Evolutionary conservation across 306 rosid genomes (phyloP).

Genomic region (Quercus dentata): DNA sequence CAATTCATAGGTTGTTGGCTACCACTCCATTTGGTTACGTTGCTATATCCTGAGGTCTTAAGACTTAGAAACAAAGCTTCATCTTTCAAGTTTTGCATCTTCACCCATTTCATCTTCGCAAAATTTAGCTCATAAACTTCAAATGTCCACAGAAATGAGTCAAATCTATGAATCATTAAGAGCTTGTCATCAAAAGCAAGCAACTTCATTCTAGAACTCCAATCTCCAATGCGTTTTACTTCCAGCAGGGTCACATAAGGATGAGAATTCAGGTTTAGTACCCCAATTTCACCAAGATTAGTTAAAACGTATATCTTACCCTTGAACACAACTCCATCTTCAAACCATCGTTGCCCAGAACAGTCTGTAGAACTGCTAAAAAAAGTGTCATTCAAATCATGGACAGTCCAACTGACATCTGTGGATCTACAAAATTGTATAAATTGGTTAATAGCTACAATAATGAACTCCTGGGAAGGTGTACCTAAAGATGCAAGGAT

Average conservation of each 20-base stretch:
- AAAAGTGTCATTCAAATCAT: neutral
- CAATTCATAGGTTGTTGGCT: neutral
- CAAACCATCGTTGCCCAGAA: neutral
- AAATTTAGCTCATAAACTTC: neutral
- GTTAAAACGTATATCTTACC: neutral
- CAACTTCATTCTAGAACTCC: neutral
- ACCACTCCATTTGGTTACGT: neutral
- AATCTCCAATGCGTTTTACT: neutral
- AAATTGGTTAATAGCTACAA: neutral
- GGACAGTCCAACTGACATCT: neutral
- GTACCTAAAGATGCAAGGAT: neutral
- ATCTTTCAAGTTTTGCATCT: neutral
- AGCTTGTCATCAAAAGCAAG: neutral
- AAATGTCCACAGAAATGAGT: too few relatives aligned
- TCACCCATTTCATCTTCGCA: neutral
- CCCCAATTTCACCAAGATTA: neutral
- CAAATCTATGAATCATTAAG: neutral
- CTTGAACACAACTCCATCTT: neutral
- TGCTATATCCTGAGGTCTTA: neutral
- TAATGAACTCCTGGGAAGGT: neutral
- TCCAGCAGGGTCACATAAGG: neutral
- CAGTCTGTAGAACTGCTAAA: too few relatives aligned
- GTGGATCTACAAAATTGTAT: neutral
- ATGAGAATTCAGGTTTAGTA: neutral
- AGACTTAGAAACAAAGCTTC: neutral